Conservation (phyloP, 768 basidiomycete genomes). For the Tricholoma sp. region DNA sequence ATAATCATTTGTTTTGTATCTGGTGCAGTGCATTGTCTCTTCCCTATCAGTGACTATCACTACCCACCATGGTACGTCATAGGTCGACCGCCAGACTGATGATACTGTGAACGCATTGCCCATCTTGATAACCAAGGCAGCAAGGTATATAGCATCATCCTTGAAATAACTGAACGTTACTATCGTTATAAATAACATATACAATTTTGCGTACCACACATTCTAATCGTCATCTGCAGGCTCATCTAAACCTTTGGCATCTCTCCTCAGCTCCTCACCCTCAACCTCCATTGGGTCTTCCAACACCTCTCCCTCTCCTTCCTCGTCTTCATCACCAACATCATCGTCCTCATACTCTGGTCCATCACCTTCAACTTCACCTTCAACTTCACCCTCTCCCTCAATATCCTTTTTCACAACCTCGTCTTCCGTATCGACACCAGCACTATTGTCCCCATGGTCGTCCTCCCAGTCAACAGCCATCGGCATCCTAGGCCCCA, state of each 20-base stretch:
- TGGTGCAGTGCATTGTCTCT: too few species aligned
- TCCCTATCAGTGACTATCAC: too few species aligned
- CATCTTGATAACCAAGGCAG: too few species aligned
- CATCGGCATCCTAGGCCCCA: conserved; percentile 25
- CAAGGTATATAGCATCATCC: too few species aligned
- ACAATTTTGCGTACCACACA: too few species aligned
- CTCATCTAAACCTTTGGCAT: conserved; percentile 11
- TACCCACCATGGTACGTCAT: too few species aligned
- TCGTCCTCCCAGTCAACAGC: conserved; percentile 26
- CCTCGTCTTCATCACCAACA: conserved; percentile 27
- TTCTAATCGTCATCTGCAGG: neutral
- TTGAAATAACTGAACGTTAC: too few species aligned
- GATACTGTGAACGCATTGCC: too few species aligned
- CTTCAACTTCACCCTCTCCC: conserved; percentile 39
- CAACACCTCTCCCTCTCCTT: conserved; percentile 25
- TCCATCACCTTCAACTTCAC: conserved; percentile 19
- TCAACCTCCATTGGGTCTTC: conserved; percentile 29
- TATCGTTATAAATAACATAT: too few species aligned
- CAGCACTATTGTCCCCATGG: conserved; percentile 21
- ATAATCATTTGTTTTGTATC: too few species aligned
- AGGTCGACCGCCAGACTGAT: too few species aligned
- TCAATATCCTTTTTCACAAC: conserved; percentile 33
- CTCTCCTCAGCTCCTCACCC: conserved; percentile 26
- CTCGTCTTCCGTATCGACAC: conserved; percentile 23
- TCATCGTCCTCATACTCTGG: conserved; percentile 18